Evolutionary conservation across 352 stramenopile genomes (phyloP), one percentile per base, ranked within the genome.

Genomic region (Globisporangium yorkense): DNA sequence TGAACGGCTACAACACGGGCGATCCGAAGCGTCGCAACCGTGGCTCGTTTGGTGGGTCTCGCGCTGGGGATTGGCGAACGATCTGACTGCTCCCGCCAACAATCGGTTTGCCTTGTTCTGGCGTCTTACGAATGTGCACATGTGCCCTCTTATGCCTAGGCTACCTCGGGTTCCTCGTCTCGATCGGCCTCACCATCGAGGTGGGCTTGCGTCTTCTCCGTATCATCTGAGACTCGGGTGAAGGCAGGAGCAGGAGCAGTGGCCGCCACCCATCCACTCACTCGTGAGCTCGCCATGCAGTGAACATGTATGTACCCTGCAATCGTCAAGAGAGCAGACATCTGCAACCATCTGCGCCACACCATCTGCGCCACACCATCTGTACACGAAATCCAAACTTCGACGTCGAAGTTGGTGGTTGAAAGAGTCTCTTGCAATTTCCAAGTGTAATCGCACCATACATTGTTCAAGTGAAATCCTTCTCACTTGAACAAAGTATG

Each of bases 21-120:
- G 75, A 89, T 50, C 80, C 80, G 12, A 64, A 68, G 51, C 89
- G 89, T 71, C 71, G 82, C 47, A 45, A 68, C 57, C 76, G 81
- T 45, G 82, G 79, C 31, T n/a, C 13, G 5, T 84, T 92, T 48
- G 80, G 80, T 89, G 60, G 49, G 69, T 69, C 16, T 52, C 31
- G n/a, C 4, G n/a, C 10, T 18, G 3, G 12, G 6, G 37, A 18
- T 50, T 24, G 24, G 1, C 24, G 24, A 27, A 27, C 24, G 24
- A 27, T 27, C 37, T 43, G 12, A 40, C 35, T 12, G 12, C 33
- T 12, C 33, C 0, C 33, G 35, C 33, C 27, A 37, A 41, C 20
- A 3, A 16, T 21, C 8, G 15, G 44, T 47, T 39, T 47, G 29
- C 10, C 43, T 57, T 51, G 1, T 16, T 53, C 37, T 43, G 37